A percentile compares a stretch with the other conserved stretches of the same genome.
Evolutionary conservation across 306 rosid species (phyloP).

Genomic region (Vigna nakashimae): DNA sequence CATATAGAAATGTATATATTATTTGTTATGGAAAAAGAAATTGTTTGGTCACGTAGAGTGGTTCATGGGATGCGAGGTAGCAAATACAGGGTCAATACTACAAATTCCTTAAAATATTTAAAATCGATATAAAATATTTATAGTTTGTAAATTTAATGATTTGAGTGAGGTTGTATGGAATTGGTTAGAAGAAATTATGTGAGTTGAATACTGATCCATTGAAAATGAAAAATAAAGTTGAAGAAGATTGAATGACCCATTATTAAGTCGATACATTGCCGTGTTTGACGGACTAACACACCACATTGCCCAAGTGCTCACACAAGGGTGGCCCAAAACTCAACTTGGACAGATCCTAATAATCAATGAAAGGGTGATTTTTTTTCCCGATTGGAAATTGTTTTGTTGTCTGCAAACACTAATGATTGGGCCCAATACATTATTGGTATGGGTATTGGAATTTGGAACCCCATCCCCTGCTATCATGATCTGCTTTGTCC

Average conservation of each 20-base stretch:
- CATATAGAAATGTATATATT: too few relatives aligned
- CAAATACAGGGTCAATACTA: too few relatives aligned
- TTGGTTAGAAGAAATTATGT: too few relatives aligned
- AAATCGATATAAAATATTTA: too few relatives aligned
- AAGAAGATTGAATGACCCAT: neutral
- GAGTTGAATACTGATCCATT: neutral
- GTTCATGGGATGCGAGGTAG: too few relatives aligned
- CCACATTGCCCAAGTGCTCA: neutral
- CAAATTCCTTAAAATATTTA: too few relatives aligned
- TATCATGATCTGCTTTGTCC: constrained; percentile 4
- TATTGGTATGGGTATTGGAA: constrained; percentile 4
- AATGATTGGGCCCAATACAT: constrained; percentile 20
- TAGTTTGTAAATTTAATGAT: too few relatives aligned
- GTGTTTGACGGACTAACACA: too few relatives aligned
- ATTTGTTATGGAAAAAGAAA: too few relatives aligned
- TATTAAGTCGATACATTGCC: too few relatives aligned
- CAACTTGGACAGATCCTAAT: constrained; percentile 20
- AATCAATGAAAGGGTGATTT: neutral
- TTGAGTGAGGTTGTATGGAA: too few relatives aligned
- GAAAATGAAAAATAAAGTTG: neutral
- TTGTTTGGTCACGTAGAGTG: too few relatives aligned
- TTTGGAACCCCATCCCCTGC: constrained; percentile 23
- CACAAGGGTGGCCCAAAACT: constrained; percentile 36
- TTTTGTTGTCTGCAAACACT: neutral
- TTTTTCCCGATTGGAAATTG: neutral